phyloP scores from a whole-genome alignment of 2,329 filamentous ascomycete genomes.

The Aaosphaeria pasadenensis region DNA sequence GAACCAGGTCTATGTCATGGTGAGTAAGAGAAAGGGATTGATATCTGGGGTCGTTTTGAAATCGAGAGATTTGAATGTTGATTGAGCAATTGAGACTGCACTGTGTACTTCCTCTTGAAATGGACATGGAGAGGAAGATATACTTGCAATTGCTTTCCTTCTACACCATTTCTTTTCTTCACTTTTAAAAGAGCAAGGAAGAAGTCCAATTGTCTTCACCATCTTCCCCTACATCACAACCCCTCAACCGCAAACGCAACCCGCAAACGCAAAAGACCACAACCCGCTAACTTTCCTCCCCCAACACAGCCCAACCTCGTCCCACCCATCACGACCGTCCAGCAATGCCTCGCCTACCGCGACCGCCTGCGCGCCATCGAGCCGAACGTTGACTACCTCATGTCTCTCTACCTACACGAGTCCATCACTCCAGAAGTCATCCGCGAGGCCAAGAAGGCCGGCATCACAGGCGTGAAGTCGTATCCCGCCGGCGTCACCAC shows the following conservation, averaged over 20 bases:
- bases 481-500: constrained; percentile 54
- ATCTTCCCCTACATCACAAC: too few relatives aligned
- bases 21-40: constrained; percentile 20
- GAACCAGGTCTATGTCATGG: constrained; percentile 55
- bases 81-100: too few relatives aligned
- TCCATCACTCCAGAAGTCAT: constrained; percentile 55
- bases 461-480: constrained; percentile 70
- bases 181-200: too few relatives aligned
- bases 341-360: constrained; percentile 47
- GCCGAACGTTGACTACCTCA: constrained; percentile 49
- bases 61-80: too few relatives aligned
- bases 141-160: too few relatives aligned
- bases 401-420: constrained; percentile 52
- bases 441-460: constrained; percentile 67
- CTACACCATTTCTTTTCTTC: too few relatives aligned
- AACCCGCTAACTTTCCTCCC: too few relatives aligned
- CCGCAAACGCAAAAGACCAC: too few relatives aligned
- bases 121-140: too few relatives aligned
- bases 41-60: background rate
- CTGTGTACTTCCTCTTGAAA: too few relatives aligned
- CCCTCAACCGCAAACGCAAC: too few relatives aligned
- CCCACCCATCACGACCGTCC: constrained; percentile 49
- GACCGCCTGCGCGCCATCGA: constrained; percentile 43
- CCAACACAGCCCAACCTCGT: constrained; percentile 46
- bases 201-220: too few relatives aligned